Evolutionary conservation across 345 rosid species (phyloP), one percentile per base, ranked within the genome.

Genomic region (Sisymbrium altissimum): DNA sequence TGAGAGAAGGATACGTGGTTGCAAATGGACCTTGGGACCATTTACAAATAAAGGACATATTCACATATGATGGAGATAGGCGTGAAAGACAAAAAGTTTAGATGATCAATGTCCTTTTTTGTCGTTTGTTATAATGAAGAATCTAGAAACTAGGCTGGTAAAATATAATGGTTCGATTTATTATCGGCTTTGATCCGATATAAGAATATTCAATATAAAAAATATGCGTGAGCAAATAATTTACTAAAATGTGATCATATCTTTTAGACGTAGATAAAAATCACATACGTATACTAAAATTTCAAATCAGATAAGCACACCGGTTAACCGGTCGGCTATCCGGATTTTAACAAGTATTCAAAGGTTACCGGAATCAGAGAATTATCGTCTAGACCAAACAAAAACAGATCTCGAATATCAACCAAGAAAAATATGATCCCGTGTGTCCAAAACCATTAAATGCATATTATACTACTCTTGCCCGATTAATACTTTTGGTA

Each of bases 1-100:
- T 21, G 17, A 30, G 25, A 64, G 71, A 45, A 55, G 71, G 59
- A 35, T 73, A 64, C 77, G 71, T 73, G 66, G 66, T 38, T 74
- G 57, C 72, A 25, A 56, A 46, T 45, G 50, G 15, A 59, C 29
- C 19, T n/a, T 40, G 62, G 78, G 78, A 67, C 73, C 78, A 67
- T 56, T 9, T 17, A 66, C 64, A 50, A 6, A 56, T 18, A 66
- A 48, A 58, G 45, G 17, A 36, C 64, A 58, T 14, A 25, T 52
- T 25, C 57, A 49, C 45, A 67, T 41, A 53, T 53, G 64, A 60
- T 76, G 40, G 64, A 36, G 35, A 75, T 12, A 49, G 73, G 38
- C 62, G 53, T 66, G 66, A 66, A 57, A 57, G 67, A 66, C 78
- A 56, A 46, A 18, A 59, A 4, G 33, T 36, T 36, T 66, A 57